phyloP scores from a whole-genome alignment of 495 filamentous ascomycete genomes.

The Penicillium robsamsonii region DNA sequence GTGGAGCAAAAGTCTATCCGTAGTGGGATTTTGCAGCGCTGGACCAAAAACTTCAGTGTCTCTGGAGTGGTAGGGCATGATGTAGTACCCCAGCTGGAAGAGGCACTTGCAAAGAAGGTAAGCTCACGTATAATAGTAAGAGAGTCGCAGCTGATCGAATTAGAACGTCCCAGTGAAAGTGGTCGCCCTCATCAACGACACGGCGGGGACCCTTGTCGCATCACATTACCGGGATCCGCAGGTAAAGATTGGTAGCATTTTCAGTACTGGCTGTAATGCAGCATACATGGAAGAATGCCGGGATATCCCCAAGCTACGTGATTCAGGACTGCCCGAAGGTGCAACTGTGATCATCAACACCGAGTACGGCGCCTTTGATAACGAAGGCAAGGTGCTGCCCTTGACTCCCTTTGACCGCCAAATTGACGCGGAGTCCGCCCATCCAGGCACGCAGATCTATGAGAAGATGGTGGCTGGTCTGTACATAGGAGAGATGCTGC shows the following conservation, averaged over 20 bases:
- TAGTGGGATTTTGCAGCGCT: slow-evolving; percentile 84
- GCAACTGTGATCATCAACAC: slow-evolving; percentile 93
- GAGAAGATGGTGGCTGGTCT: slow-evolving; percentile 51
- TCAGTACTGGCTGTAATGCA: slow-evolving; percentile 94
- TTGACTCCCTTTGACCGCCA: slow-evolving; percentile 33
- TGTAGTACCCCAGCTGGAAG: slow-evolving; percentile 85
- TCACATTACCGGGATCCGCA: slow-evolving; percentile 82
- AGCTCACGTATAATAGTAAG: slow-evolving; percentile 11
- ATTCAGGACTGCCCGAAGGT: slow-evolving; percentile 74
- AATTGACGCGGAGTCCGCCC: slow-evolving; percentile 40
- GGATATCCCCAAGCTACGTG: slow-evolving; percentile 79
- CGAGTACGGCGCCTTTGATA: slow-evolving; percentile 96
- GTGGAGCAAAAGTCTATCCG: slow-evolving; percentile 85
- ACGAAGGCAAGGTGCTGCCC: slow-evolving; percentile 80
- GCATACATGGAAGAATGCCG: slow-evolving; percentile 90
- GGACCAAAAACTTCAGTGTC: slow-evolving; percentile 97
- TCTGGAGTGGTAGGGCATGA: slow-evolving; percentile 86
- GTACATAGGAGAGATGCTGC: slow-evolving; percentile 49
- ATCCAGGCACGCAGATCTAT: slow-evolving; percentile 46
- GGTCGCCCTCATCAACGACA: slow-evolving; percentile 90
- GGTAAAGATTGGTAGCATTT: slow-evolving; percentile 90
- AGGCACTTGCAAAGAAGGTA: slow-evolving; percentile 70
- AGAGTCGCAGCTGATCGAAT: slow-evolving; percentile 1
- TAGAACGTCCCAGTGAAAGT: slow-evolving; percentile 81
- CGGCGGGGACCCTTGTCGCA: slow-evolving; percentile 89